These are phyloP conservation scores for Gelatoporia subvermispora DNA, from an alignment of 768 basidiomycete species.

Conservation along the genomic window DNA sequence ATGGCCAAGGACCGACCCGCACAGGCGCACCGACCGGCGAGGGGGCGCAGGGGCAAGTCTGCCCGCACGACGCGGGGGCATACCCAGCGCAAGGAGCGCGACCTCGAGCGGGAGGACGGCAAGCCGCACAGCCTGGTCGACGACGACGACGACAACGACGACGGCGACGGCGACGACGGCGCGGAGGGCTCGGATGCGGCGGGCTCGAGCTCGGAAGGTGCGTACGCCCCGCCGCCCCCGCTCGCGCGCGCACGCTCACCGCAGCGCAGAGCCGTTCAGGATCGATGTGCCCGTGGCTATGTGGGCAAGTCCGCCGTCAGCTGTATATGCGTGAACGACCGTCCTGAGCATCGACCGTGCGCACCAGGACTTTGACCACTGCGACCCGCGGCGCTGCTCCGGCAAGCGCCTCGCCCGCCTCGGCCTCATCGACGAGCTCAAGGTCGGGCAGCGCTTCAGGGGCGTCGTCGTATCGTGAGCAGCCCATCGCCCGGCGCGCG, in stretches of 20 bases:
- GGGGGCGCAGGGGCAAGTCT: too few relatives aligned
- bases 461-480: constrained; percentile 92
- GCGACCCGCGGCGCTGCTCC: constrained; percentile 82
- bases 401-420: constrained; percentile 90
- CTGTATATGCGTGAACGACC: neutral
- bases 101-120: constrained; percentile 11
- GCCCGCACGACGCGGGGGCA: constrained; percentile 7
- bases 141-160: constrained; percentile 38
- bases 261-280: constrained; percentile 9
- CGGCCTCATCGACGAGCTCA: constrained; percentile 78
- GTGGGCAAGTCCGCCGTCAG: constrained; percentile 70
- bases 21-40: too few relatives aligned
- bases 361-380: constrained; percentile 90
- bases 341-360: neutral
- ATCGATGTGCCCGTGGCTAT: constrained; percentile 79
- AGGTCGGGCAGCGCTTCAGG: constrained; percentile 80
- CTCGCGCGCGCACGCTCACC: too few relatives aligned
- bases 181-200: neutral
- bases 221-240: neutral
- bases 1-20: neutral
- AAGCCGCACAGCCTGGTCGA: constrained; percentile 15
- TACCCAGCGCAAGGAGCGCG: constrained; percentile 9
- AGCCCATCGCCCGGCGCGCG: neutral
- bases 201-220: too few relatives aligned
- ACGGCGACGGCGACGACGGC: constrained; percentile 25